phyloP scores from a whole-genome alignment of 441 rosid species.

The Macaranga tanarius region DNA sequence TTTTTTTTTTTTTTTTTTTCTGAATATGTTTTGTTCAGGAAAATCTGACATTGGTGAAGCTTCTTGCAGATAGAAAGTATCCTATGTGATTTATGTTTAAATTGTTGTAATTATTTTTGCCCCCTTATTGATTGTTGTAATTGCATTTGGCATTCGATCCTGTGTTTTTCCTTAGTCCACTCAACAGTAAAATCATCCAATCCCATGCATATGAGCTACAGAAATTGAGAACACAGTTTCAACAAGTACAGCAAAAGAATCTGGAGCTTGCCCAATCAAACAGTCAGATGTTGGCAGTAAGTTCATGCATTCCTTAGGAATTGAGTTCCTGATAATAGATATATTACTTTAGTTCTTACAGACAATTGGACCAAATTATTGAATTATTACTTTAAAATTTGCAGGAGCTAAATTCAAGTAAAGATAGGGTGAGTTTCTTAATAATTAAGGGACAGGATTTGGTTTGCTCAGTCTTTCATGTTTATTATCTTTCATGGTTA shows the following conservation, averaged over 20 bases:
- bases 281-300: constrained; percentile 61
- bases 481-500: not conserved
- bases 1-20: not conserved
- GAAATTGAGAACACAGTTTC: constrained; percentile 48
- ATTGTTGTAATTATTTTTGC: constrained; percentile 3
- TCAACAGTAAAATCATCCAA: constrained; percentile 55
- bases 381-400: constrained; percentile 18
- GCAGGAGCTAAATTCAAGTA: constrained; percentile 63
- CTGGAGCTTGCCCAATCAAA: constrained; percentile 55
- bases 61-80: constrained; percentile 56
- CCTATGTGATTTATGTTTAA: constrained; percentile 15
- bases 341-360: constrained; percentile 1
- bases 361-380: constrained; percentile 3
- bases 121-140: constrained; percentile 10
- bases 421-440: constrained; percentile 46
- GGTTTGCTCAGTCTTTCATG: not conserved
- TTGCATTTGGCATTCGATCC: constrained; percentile 19
- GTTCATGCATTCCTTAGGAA: constrained; percentile 12
- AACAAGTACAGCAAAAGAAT: constrained; percentile 60
- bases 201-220: constrained; percentile 47
- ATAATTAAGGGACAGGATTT: constrained; percentile 4
- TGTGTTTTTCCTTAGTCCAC: constrained; percentile 24
- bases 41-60: constrained; percentile 49
- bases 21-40: constrained; percentile 43
- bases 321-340: constrained; percentile 18